Base-by-base conservation (phyloP, 495 filamentous ascomycete species). In the Trichocladium uniseriatum region DNA sequence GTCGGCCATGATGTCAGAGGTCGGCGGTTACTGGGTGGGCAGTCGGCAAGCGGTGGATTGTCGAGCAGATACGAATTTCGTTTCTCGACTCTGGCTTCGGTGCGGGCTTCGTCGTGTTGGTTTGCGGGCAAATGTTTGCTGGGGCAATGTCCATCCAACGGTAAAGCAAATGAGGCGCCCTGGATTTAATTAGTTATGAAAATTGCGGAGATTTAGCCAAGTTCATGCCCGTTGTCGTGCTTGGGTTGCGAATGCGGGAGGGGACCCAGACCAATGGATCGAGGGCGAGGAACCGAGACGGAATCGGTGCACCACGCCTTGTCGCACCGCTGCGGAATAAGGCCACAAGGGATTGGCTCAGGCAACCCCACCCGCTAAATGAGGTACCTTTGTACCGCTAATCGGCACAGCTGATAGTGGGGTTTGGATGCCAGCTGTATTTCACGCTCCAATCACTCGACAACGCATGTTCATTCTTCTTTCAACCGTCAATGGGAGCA, bases 1-100 rank as follows among this genome's bases (percentile, higher is more conserved):
- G 52, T 68, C 64, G 45, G 64, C 56, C 64, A 67, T 67, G 55
- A 57, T 65, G 57, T 63, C 55, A 57, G 57, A 34, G 48, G 41
- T 41, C 35, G 47, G n/a, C n/a, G n/a, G 38, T 24, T 46, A 38
- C 36, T 20, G 11, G 41, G 41, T 36, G 32, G n/a, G 37, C 31
- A 51, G 38, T 28, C 9, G 43, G 32, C 34, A 44, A 43, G 42
- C 29, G 36, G 43, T 32, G 5, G 11, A 32, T 4, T 27, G 4
- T 27, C 4, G 24, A 32, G 31, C 31, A 11, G 31, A 32, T 32
- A 10, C 3, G 3, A 6, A 6, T 32, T 10, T 32, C 24, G 24
- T 32, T 32, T 32, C 31, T 5, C 31, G 7, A 3, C 27, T 29
- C 27, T 29, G 5, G 45, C 35, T 28, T 40, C 45, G 45, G 5